Conservation (phyloP, 2,329 filamentous ascomycete species). For the Sclerotinia minor region DNA sequence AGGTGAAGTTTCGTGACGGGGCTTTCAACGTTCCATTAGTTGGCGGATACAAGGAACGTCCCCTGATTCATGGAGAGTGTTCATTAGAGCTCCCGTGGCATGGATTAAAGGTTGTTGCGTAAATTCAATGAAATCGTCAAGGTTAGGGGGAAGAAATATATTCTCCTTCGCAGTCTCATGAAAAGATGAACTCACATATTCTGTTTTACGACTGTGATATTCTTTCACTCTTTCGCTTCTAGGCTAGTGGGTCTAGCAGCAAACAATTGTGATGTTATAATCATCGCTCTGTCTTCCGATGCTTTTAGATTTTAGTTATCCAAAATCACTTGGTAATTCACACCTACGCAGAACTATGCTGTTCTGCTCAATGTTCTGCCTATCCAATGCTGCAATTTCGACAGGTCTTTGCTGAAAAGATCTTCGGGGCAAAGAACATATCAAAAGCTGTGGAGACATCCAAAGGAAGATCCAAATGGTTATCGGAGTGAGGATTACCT, state of each 20-base stretch:
- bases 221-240: neutral
- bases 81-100: neutral
- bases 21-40: neutral
- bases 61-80: neutral
- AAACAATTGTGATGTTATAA: neutral
- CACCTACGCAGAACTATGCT: conserved; percentile 26
- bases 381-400: conserved; percentile 11
- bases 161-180: neutral
- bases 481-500: conserved; percentile 33
- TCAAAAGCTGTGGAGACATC: conserved; percentile 34
- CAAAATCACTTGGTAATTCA: conserved; percentile 22
- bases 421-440: conserved; percentile 43
- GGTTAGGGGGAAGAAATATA: neutral
- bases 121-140: neutral
- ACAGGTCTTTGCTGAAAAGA: neutral
- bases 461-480: conserved; percentile 35
- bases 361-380: conserved; percentile 24
- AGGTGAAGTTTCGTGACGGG: neutral
- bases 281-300: neutral
- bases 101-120: neutral
- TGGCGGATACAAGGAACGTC: neutral
- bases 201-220: neutral
- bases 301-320: neutral
- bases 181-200: neutral
- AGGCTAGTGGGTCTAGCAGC: too few species aligned